phyloP scores from a whole-genome alignment of 495 filamentous ascomycete species.

The Penicillium lividum region DNA sequence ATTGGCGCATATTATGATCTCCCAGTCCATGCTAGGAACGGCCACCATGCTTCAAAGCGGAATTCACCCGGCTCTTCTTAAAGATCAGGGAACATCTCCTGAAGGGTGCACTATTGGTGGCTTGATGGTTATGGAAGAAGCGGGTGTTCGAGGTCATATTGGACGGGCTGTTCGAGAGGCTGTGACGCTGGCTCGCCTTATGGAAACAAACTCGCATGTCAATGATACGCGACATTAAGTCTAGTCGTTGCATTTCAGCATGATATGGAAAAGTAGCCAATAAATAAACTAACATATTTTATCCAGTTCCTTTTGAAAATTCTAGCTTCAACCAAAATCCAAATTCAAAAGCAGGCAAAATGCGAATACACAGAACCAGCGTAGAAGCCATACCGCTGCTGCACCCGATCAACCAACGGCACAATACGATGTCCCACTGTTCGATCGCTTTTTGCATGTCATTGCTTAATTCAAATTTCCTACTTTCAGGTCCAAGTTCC shows the following conservation, averaged over 20 bases:
- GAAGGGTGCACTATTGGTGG: slow-evolving; percentile 50
- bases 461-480: too few species aligned
- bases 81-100: slow-evolving; percentile 43
- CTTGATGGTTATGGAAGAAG: slow-evolving; percentile 46
- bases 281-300: too few species aligned
- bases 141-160: slow-evolving; percentile 40
- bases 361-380: slow-evolving; percentile 31
- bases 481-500: too few species aligned
- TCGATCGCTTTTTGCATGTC: slow-evolving; percentile 20
- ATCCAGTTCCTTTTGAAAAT: slow-evolving; percentile 25
- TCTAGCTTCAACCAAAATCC: slow-evolving; percentile 35
- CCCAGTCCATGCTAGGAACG: slow-evolving; percentile 43
- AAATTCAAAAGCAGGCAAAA: slow-evolving; percentile 41
- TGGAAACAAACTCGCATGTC: slow-evolving; percentile 37
- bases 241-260: too few species aligned
- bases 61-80: slow-evolving; percentile 38
- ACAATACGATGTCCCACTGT: slow-evolving; percentile 23
- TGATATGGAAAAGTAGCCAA: too few species aligned
- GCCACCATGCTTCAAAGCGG: slow-evolving; percentile 42
- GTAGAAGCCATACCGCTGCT: slow-evolving; percentile 29
- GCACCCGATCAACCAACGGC: slow-evolving; percentile 22
- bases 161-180: slow-evolving; percentile 43
- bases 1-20: slow-evolving; percentile 41
- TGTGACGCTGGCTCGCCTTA: slow-evolving; percentile 40
- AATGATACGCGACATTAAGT: slow-evolving; percentile 41